These are phyloP conservation scores for Stropharia rugosoannulata DNA, from an alignment of 768 basidiomycete species.

Conservation along the genomic window DNA sequence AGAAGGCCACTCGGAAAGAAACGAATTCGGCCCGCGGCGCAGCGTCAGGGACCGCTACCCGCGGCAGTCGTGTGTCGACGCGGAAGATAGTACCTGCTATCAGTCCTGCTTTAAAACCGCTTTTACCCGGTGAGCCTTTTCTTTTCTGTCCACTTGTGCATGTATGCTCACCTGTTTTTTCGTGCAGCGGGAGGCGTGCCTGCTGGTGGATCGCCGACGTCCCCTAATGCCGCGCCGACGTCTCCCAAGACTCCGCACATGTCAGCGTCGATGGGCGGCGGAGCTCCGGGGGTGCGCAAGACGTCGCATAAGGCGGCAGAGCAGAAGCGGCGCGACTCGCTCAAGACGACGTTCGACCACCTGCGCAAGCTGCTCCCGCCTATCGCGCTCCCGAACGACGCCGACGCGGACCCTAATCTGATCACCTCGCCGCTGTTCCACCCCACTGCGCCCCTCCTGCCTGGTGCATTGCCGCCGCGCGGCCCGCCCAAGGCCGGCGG, in stretches of 20 bases:
- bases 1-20: slow-evolving; percentile 13
- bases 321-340: slow-evolving; percentile 94
- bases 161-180: background rate
- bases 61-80: slow-evolving; percentile 13
- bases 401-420: slow-evolving; percentile 14
- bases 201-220: slow-evolving; percentile 16
- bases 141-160: background rate
- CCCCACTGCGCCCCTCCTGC: slow-evolving; percentile 70
- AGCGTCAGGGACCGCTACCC: slow-evolving; percentile 6
- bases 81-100: slow-evolving; percentile 25
- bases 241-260: slow-evolving; percentile 11
- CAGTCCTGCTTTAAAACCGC: slow-evolving; percentile 64
- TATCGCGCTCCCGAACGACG: slow-evolving; percentile 77
- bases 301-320: slow-evolving; percentile 95
- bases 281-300: slow-evolving; percentile 46
- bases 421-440: slow-evolving; percentile 24
- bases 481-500: slow-evolving; percentile 82
- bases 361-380: slow-evolving; percentile 83
- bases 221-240: slow-evolving; percentile 10
- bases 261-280: slow-evolving; percentile 1
- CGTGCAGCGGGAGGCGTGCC: slow-evolving; percentile 15
- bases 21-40: slow-evolving; percentile 5
- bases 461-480: slow-evolving; percentile 87
- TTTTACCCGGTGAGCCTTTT: slow-evolving; percentile 62
- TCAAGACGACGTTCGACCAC: slow-evolving; percentile 92